Percentiles rank a stretch among this genome's conserved stretches.
These are phyloP conservation scores for Plasmodium sp. DNA, from an alignment of 169 alveolate genomes.

Conservation along the genomic window DNA sequence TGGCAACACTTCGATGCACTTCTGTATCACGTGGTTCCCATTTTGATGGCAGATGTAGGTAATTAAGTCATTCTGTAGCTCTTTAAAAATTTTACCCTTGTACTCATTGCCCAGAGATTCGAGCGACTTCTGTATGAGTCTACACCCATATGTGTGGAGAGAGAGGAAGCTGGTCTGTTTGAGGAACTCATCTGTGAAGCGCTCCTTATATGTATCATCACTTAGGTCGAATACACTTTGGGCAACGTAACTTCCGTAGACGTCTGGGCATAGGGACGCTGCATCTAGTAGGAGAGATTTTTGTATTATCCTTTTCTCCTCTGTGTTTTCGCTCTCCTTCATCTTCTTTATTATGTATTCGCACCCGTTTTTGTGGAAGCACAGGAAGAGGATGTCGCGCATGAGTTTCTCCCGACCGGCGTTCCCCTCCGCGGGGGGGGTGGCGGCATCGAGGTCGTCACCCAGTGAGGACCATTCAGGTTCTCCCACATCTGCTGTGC, in stretches of 20 bases:
- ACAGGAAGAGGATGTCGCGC: slow-evolving; percentile 49
- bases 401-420: slow-evolving; percentile 18
- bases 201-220: slow-evolving; percentile 49
- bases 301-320: slow-evolving; percentile 31
- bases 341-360: slow-evolving; percentile 58
- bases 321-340: slow-evolving; percentile 33
- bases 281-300: slow-evolving; percentile 58
- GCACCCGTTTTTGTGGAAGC: slow-evolving; percentile 71
- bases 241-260: slow-evolving; percentile 74
- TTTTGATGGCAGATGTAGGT: slow-evolving; percentile 67
- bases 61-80: slow-evolving; percentile 41
- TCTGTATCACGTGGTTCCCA: slow-evolving; percentile 75
- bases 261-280: slow-evolving; percentile 53
- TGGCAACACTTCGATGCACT: slow-evolving; percentile 70
- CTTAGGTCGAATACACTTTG: slow-evolving; percentile 63
- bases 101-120: slow-evolving; percentile 53
- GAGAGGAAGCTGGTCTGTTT: slow-evolving; percentile 33
- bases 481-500: not conserved
- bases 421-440: not conserved
- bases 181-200: slow-evolving; percentile 45
- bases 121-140: slow-evolving; percentile 70
- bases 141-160: slow-evolving; percentile 72
- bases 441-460: not conserved
- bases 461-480: not conserved
- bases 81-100: slow-evolving; percentile 53